These are phyloP conservation scores for Candida namnaoensis DNA, from an alignment of 805 yeast species.

Conservation along the genomic window DNA sequence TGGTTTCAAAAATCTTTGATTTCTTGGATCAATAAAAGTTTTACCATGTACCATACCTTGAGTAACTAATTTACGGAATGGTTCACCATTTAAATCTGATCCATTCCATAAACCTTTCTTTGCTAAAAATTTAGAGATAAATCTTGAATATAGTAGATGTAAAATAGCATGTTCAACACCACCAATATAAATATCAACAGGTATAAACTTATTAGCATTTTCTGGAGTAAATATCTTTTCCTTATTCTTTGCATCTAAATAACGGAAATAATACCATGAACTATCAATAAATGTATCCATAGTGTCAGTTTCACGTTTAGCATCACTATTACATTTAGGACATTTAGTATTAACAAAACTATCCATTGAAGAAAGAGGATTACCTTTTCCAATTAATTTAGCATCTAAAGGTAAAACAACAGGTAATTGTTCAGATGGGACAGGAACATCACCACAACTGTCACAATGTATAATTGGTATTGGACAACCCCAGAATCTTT, in stretches of 20 bases:
- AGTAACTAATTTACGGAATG: slow-evolving; percentile 70
- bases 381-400: slow-evolving; percentile 39
- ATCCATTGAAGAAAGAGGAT: slow-evolving; percentile 60
- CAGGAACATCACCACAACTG: slow-evolving; percentile 84
- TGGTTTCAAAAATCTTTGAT: slow-evolving; percentile 70
- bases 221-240: slow-evolving; percentile 42
- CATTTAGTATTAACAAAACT: slow-evolving; percentile 70
- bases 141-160: slow-evolving; percentile 81
- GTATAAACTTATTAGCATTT: slow-evolving; percentile 47
- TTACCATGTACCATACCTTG: slow-evolving; percentile 98
- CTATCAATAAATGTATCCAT: slow-evolving; percentile 99
- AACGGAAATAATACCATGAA: slow-evolving; percentile 92
- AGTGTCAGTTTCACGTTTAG: slow-evolving; percentile 90
- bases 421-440: slow-evolving; percentile 82
- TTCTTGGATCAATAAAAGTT: slow-evolving; percentile 65
- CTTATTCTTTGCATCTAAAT: slow-evolving; percentile 61
- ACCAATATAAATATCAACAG: slow-evolving; percentile 88
- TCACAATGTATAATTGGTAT: slow-evolving; percentile 90
- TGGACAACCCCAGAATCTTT: slow-evolving; percentile 98
- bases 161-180: slow-evolving; percentile 96
- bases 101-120: slow-evolving; percentile 67
- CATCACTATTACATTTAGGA: slow-evolving; percentile 70
- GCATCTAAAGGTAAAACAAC: slow-evolving; percentile 63
- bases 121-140: slow-evolving; percentile 71
- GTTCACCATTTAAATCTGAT: slow-evolving; percentile 54